Conservation (phyloP, 768 basidiomycete species). For the Trametes gibbosa region DNA sequence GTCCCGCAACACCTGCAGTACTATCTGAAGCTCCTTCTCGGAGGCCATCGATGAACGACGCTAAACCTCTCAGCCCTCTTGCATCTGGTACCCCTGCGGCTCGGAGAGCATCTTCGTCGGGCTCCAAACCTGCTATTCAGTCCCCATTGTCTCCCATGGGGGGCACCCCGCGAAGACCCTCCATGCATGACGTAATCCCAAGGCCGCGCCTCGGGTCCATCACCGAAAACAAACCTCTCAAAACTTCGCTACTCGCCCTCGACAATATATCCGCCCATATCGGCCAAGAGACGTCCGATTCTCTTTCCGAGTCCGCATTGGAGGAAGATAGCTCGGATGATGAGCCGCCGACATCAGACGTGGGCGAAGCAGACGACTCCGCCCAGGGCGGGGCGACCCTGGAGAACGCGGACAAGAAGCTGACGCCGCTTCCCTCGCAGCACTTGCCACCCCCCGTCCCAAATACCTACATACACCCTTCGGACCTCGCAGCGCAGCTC, state of each 20-base stretch:
- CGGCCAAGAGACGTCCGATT: constrained; percentile 37
- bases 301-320: constrained; percentile 50
- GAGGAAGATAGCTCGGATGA: constrained; percentile 41
- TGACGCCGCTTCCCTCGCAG: constrained; percentile 13
- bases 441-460: constrained; percentile 21
- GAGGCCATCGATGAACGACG: constrained; percentile 28
- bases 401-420: constrained; percentile 2
- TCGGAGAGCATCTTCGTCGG: constrained; percentile 6
- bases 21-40: constrained; percentile 49
- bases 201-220: constrained; percentile 17
- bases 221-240: constrained; percentile 15
- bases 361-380: not conserved
- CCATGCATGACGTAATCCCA: constrained; percentile 16
- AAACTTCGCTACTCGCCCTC: constrained; percentile 15
- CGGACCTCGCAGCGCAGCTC: constrained; percentile 45
- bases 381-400: not conserved
- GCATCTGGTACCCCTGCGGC: constrained; percentile 3
- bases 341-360: constrained; percentile 10
- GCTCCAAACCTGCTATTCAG: not conserved
- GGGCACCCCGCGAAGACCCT: constrained; percentile 14
- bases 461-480: constrained; percentile 25
- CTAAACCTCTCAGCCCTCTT: constrained; percentile 15
- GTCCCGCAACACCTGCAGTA: constrained; percentile 56
- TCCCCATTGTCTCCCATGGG: constrained; percentile 5
- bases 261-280: constrained; percentile 25